phyloP scores from a whole-genome alignment of 768 basidiomycete species.

The Mrakia frigida region DNA sequence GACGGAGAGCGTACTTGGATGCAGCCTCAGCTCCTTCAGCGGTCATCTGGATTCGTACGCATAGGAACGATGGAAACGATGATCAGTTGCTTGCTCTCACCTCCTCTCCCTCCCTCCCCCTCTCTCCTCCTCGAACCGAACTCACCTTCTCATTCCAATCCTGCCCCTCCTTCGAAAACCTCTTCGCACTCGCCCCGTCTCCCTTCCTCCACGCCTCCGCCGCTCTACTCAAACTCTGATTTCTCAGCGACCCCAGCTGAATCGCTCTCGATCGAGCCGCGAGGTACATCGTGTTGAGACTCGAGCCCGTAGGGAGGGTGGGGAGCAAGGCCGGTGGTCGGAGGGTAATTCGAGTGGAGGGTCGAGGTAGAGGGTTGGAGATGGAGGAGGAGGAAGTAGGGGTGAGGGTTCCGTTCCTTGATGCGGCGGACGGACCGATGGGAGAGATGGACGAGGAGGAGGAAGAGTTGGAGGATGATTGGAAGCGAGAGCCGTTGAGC shows the following conservation, averaged over 20 bases:
- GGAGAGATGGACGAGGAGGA: constrained; percentile 20
- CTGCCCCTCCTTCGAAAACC: constrained; percentile 89
- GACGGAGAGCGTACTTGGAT: not conserved
- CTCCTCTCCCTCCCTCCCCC: too few relatives aligned
- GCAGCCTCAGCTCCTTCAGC: constrained; percentile 61
- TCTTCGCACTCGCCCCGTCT: constrained; percentile 90
- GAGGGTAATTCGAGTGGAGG: constrained; percentile 79
- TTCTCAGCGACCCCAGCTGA: constrained; percentile 86
- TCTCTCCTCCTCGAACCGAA: not conserved
- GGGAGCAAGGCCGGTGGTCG: constrained; percentile 78
- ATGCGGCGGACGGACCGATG: constrained; percentile 20
- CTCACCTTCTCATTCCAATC: constrained; percentile 89
- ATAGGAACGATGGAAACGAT: too few relatives aligned
- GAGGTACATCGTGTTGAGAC: constrained; percentile 78
- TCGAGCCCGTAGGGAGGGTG: constrained; percentile 77
- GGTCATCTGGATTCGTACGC: constrained; percentile 57
- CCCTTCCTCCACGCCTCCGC: constrained; percentile 94
- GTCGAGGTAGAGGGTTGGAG: constrained; percentile 41
- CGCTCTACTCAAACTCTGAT: constrained; percentile 87
- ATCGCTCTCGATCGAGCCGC: constrained; percentile 78
- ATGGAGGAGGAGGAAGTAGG: constrained; percentile 21
- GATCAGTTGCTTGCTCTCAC: too few relatives aligned
- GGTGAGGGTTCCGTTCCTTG: constrained; percentile 25
- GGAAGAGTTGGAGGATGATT: constrained; percentile 15
- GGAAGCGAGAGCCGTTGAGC: constrained; percentile 57